Evolutionary conservation across 371 early-diverging fungal species (phyloP), one percentile per base, ranked within the genome.

Genomic region (Choanephora cucurbitarum): DNA sequence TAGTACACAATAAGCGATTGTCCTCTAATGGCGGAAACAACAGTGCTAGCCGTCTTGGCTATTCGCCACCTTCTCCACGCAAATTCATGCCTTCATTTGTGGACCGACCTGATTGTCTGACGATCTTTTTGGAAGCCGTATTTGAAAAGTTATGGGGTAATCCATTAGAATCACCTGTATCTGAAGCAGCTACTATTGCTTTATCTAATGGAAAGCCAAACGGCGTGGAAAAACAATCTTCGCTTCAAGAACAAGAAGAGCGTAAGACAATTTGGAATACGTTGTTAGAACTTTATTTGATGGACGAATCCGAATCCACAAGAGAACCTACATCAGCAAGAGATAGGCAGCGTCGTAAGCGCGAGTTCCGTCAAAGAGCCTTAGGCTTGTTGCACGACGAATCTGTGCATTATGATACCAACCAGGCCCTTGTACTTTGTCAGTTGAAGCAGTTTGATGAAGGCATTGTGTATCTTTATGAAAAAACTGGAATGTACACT

Each of bases 401-500:
- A 5, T 51, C 60, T 9, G 75, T 92, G 3, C 73, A 73, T 1
- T 93, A 94, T 63, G 97, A 97, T 72, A 80, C 87, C 46, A 93
- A 96, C 60, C 93, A 95, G 32, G 94, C 95, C 0, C 69, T 95
- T 34, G 88, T 96, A 4, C 81, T 97, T 5, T 96, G 97, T 62
- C 87, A 93, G 37, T 67, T 88, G 49, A 85, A 90, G 47, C 70
- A 83, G 4, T 96, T 94, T 69, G 85, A 86, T 51, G 86, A 87
- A 5, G 98, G 96, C 0, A 85, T 89, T 17, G 85, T 95, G 18
- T 92, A 85, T 58, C 69, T 97, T 21, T 92, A 92, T 57, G 91
- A 94, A 73, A 89, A 85, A 37, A 85, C 89, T 58, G 79, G 75
- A 18, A 84, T 91, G 92, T 90, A 90, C 64, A 75, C 80, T 14